phyloP scores from a whole-genome alignment of 2,329 filamentous ascomycete species.

The Sphaceloma murrayae region DNA sequence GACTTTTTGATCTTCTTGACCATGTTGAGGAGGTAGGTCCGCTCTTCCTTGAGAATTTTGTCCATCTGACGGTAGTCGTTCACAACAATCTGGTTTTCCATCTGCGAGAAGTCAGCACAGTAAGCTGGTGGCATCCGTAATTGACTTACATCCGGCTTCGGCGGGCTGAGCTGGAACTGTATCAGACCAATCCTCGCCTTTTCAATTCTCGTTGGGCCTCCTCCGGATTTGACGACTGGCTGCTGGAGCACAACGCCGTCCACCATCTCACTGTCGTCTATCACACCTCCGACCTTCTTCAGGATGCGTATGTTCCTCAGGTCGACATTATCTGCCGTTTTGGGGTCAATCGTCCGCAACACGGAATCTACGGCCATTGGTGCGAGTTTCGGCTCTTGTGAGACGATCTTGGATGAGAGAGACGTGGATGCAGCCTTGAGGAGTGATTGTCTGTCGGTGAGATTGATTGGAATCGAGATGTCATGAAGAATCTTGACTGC shows the following conservation, averaged over 20 bases:
- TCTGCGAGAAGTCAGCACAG: slow-evolving; percentile 43
- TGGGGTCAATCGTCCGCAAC: slow-evolving; percentile 88
- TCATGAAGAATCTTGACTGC: slow-evolving; percentile 84
- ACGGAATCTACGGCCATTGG: slow-evolving; percentile 98
- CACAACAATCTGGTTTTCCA: slow-evolving; percentile 99
- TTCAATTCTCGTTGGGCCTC: slow-evolving; percentile 85
- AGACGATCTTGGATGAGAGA: slow-evolving; percentile 96
- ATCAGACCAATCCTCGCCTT: slow-evolving; percentile 96
- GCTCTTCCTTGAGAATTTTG: slow-evolving; percentile 99
- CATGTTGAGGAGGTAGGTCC: slow-evolving; percentile 94
- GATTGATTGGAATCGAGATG: slow-evolving; percentile 89
- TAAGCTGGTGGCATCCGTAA: too few species aligned
- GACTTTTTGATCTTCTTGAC: slow-evolving; percentile 99
- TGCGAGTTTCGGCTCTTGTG: slow-evolving; percentile 92
- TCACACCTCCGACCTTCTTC: slow-evolving; percentile 96
- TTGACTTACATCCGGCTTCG: slow-evolving; percentile 80
- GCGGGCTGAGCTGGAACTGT: slow-evolving; percentile 96
- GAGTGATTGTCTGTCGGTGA: slow-evolving; percentile 78
- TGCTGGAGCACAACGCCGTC: slow-evolving; percentile 91
- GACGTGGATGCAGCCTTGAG: slow-evolving; percentile 96
- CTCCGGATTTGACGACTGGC: slow-evolving; percentile 83
- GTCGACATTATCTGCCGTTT: slow-evolving; percentile 93
- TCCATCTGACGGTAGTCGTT: slow-evolving; percentile 99
- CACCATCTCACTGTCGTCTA: slow-evolving; percentile 95
- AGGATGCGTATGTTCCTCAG: slow-evolving; percentile 92